Base-by-base conservation (phyloP, 1,284 basidiomycete species). In the Trichosporon coremiiforme region DNA sequence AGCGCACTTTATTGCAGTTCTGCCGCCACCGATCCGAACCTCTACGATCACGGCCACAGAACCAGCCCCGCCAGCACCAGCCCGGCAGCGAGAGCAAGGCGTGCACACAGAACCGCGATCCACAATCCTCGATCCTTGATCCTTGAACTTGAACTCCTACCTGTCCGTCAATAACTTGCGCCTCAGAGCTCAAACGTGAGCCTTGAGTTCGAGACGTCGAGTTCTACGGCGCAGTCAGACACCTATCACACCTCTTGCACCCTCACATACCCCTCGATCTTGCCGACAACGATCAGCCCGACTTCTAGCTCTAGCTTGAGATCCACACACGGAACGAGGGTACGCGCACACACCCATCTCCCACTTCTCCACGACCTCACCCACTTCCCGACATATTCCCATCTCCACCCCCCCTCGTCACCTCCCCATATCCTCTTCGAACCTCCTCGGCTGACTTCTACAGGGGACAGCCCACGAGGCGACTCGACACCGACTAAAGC, bases 21-120 rank as follows among this genome's bases (percentile, higher is more conserved):
- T 31, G 55, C 55, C 55, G 55, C 55, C 55, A 60, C 55, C 20
- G 55, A 60, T 31, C 55, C 55, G 55, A 31, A 60, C 29, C 29
- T 22, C 29, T 17, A 9, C 29, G 31, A 31, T 60, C 55, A 60
- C 25, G 29, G 31, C 25, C 55, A 33, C 55, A 15, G 55, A 15
- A 31, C 13, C 55, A 29, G 47, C 5, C 4, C 55, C 4, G 17
- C 25, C 25, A 25, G 25, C 25, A 25, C 25, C 25, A 25, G 25
- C 25, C 25, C 25, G 25, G 25, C 25, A 25, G 25, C 25, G 25
- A 25, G 25, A 25, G 25, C 25, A 25, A 41, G 38, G 10, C 35
- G 35, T 9, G 38, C 38, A 41, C 10, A 7, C 35, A 41, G 12
- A 25, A 25, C 25, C 25, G 38, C 38, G 38, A 25, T 38, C 35